Evolutionary conservation across 1,139 yeast species (phyloP), one percentile per base, ranked within the genome.

Genomic region (Sugiyamaella grinbergsii): DNA sequence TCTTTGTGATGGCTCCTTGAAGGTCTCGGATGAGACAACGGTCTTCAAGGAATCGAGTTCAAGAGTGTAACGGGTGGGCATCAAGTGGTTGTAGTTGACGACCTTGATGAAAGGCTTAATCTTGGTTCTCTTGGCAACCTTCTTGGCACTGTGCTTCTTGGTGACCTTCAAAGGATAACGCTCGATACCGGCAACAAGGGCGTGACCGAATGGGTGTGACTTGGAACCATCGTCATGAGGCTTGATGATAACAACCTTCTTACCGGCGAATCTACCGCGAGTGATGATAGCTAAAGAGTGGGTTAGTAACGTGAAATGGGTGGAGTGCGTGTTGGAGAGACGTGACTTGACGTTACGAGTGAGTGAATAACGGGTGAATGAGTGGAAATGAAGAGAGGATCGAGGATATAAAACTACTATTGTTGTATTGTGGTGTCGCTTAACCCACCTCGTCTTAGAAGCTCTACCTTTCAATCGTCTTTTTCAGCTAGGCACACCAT

Each of bases 241-340:
- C 80, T 89, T 90, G 75, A 94, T 93, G 76, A 94, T 90, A 76
- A 94, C 98, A 67, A 94, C 98, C 87, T 94, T 94, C 89, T 91
- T 93, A 83, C 99, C 99, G 77, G 99, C 99, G 88, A 83, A 93
- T 83, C 98, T 94, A 75, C 99, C 99, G 79, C 98, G 94, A 79
- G 93, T 96, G 77, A 93, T 91, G 80, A 93, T 91, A 81, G 98
- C 98, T 87, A 72, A 55, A 52, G 20, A 16, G 24, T 29, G 28
- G 42, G 47, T 42, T 32, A 32, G 23, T 32, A 22, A 32, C 8
- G 11, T 22, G 47, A 4, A 8, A 16, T 5, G 3, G 16, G 37
- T 19, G 13, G 5, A 22, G 40, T 20, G 4, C 10, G 15, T 20
- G 15, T 13, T 5, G n/a, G 36, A 31, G 15, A 15, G 34, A 31